Conservation (phyloP, 192 early-diverging fungal genomes). For the Thamnidium elegans region DNA sequence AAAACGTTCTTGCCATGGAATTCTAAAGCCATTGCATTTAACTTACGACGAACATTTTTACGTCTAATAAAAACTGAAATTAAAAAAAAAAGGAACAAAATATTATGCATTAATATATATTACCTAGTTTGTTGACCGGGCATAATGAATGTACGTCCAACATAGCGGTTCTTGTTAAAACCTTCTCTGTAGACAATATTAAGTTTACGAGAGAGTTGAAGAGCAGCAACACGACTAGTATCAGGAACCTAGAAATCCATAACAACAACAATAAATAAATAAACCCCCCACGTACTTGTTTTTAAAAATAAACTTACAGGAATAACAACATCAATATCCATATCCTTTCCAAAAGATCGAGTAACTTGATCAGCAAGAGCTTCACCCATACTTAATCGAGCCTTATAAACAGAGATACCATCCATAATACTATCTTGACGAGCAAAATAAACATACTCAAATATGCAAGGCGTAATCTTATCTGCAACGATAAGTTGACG, state of each 20-base stretch:
- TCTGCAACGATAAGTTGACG: slow-evolving; percentile 58
- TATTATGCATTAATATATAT: too few species aligned
- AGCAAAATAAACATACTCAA: slow-evolving; percentile 99
- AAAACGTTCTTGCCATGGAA: slow-evolving; percentile 96
- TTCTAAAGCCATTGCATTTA: slow-evolving; percentile 98
- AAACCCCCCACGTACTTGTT: background rate
- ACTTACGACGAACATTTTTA: slow-evolving; percentile 93
- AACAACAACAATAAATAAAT: background rate
- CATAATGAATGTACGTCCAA: slow-evolving; percentile 99
- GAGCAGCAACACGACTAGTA: slow-evolving; percentile 92
- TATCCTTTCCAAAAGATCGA: slow-evolving; percentile 64
- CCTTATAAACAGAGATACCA: slow-evolving; percentile 97
- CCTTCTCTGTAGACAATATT: slow-evolving; percentile 95
- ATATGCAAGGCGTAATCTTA: slow-evolving; percentile 87
- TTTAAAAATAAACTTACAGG: slow-evolving; percentile 59
- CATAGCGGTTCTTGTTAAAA: slow-evolving; percentile 99
- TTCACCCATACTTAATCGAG: slow-evolving; percentile 96
- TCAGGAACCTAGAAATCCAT: slow-evolving; percentile 81
- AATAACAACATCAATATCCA: slow-evolving; percentile 98
- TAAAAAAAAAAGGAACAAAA: too few species aligned
- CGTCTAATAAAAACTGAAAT: slow-evolving; percentile 28
- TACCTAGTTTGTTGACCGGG: slow-evolving; percentile 86
- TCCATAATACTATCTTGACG: slow-evolving; percentile 98
- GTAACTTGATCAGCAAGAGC: slow-evolving; percentile 84
- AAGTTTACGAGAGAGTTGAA: slow-evolving; percentile 89